Evolutionary conservation across 2,329 filamentous ascomycete genomes (phyloP).

Genomic region (Albophoma yamanashiensis): DNA sequence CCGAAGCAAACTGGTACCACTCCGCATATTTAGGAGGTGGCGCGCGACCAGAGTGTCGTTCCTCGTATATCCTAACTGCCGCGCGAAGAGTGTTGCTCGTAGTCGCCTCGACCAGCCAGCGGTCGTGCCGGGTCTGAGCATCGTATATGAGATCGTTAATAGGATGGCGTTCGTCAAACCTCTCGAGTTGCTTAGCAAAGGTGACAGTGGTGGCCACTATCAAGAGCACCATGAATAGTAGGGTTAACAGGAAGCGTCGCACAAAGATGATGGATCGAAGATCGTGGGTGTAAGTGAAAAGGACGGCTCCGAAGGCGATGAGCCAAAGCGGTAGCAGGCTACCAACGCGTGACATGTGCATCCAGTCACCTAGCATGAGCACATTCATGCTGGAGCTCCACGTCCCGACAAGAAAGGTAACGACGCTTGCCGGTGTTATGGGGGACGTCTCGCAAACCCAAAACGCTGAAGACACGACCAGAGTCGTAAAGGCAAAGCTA

Average conservation of each 20-base stretch:
- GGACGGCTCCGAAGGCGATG: slow-evolving; percentile 27
- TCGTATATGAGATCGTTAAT: slow-evolving; percentile 39
- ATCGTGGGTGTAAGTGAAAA: slow-evolving; percentile 32
- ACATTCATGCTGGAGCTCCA: slow-evolving; percentile 24
- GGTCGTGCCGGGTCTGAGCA: slow-evolving; percentile 32
- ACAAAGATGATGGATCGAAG: slow-evolving; percentile 32
- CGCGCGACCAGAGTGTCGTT: slow-evolving; percentile 48
- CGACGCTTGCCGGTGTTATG: slow-evolving; percentile 27
- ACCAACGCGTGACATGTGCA: slow-evolving; percentile 25
- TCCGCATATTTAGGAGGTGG: slow-evolving; percentile 75
- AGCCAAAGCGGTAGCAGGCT: slow-evolving; percentile 28
- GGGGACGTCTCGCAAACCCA: slow-evolving; percentile 37
- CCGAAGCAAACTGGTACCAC: slow-evolving; percentile 71
- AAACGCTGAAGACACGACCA: slow-evolving; percentile 32
- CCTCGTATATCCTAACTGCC: slow-evolving; percentile 37
- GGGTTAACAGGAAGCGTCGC: slow-evolving; percentile 26
- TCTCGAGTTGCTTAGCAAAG: slow-evolving; percentile 16
- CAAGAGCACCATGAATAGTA: slow-evolving; percentile 26
- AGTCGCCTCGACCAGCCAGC: slow-evolving; percentile 36
- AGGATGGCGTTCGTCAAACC: slow-evolving; percentile 28
- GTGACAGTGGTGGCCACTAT: slow-evolving; percentile 26
- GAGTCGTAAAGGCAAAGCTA: slow-evolving; percentile 31
- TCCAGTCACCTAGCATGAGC: slow-evolving; percentile 30
- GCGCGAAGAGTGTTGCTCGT: slow-evolving; percentile 35
- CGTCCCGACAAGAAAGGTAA: slow-evolving; percentile 32